Evolutionary conservation across 2,329 filamentous ascomycete species (phyloP).

Genomic region (Aspergillus latus): DNA sequence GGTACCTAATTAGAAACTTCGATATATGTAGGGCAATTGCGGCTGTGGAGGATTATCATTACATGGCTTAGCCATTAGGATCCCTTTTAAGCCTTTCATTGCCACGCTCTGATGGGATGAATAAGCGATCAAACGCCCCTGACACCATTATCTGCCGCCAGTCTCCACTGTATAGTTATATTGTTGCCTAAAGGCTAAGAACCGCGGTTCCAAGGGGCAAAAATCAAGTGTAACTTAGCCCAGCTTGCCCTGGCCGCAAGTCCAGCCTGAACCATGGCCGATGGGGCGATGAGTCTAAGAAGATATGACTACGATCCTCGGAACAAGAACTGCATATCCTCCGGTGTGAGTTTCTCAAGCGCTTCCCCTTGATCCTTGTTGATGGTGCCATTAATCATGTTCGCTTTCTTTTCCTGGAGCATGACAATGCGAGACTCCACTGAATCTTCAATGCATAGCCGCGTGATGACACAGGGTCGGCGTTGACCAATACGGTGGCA

Average conservation of each 20-base stretch:
- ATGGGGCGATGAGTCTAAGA: not conserved
- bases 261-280: not conserved
- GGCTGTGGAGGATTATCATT: too few relatives aligned
- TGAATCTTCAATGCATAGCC: slow-evolving; percentile 93
- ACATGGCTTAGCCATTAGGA: too few relatives aligned
- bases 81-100: too few relatives aligned
- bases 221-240: not conserved
- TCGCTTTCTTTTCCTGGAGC: slow-evolving; percentile 97
- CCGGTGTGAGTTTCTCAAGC: slow-evolving; percentile 84
- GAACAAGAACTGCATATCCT: slow-evolving; percentile 97
- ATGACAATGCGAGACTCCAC: slow-evolving; percentile 95
- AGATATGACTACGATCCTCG: slow-evolving; percentile 58
- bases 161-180: slow-evolving; percentile 2
- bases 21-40: not conserved
- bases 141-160: not conserved
- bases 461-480: slow-evolving; percentile 88
- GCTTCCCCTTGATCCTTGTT: slow-evolving; percentile 82
- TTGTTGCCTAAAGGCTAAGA: slow-evolving; percentile 1
- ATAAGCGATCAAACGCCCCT: not conserved
- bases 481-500: slow-evolving; percentile 95
- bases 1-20: not conserved
- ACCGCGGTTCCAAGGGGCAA: not conserved
- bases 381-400: slow-evolving; percentile 96
- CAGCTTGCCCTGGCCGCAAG: not conserved
- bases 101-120: too few relatives aligned